Base-by-base conservation (phyloP, 768 basidiomycete genomes). In the Porpolomopsis calyptriformis region DNA sequence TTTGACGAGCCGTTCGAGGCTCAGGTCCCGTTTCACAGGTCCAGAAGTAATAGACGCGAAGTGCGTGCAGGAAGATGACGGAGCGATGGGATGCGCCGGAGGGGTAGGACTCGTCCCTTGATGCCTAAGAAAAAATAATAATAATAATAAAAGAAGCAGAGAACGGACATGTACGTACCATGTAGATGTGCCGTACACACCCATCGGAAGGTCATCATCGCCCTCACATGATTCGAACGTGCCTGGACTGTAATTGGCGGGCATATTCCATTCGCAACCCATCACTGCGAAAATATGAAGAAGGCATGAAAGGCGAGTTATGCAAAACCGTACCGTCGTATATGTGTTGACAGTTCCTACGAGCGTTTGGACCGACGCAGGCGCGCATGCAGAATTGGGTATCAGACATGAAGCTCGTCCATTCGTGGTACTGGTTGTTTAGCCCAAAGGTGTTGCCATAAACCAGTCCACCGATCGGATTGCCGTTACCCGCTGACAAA, bases 221-320 rank as follows among this genome's bases (percentile, higher is more conserved):
- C 72, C 79, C 2, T 76, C 62, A 61, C 88, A 91, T 25, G 74
- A 69, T 54, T 83, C 79, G 60, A 79, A 90, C 0, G 64, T 63
- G 26, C 74, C 75, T 3, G 78, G 58, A 49, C 71, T 57, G 48
- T 85, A 83, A 52, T 74, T 72, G 43, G 76, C 81, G 0, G 86
- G 86, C 52, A 80, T 85, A 58, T 89, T 90, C 72, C 72, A 76
- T 51, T 58, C 64, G 54, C 73, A 74, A 11, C 78, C 82, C 73
- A 78, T 76, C 40, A 77, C 68, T 53, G 87, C 85, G 52, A 86
- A 20, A 9, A 27, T 42, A n/a, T 9, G 24, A 18, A 23, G 23
- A 18, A 26, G 22, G 5, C n/a, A 24, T 18, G n/a, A 24, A 9
- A 42, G 5, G 23, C 7, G 14, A 31, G 14, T 31, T 7, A 14